Percentiles rank a stretch among this genome's conserved stretches.
Evolutionary conservation across 169 alveolate genomes (phyloP).

Genomic region (Plasmodium chabaudi): DNA sequence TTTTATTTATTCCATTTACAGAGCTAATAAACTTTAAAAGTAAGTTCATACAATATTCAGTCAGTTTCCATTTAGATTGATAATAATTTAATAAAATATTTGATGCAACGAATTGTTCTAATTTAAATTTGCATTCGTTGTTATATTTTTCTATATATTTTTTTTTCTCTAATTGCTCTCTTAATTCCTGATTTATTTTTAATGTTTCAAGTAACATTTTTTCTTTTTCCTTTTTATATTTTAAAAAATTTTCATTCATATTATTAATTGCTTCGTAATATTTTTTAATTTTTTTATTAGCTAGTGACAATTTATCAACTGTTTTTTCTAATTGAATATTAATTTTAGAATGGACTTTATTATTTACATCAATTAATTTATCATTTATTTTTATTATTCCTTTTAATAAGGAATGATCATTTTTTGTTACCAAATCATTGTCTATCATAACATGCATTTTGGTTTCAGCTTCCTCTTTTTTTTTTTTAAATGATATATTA

Average conservation of each 20-base stretch:
- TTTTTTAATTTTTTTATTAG: constrained; percentile 31
- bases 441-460: constrained; percentile 27
- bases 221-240: constrained; percentile 40
- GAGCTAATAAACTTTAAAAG: constrained; percentile 9
- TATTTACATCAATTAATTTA: constrained; percentile 38
- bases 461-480: constrained; percentile 49
- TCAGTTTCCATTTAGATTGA: constrained; percentile 43
- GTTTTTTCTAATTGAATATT: constrained; percentile 22
- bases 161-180: constrained; percentile 32
- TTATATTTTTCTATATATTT: constrained; percentile 36
- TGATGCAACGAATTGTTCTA: constrained; percentile 13
- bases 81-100: constrained; percentile 35
- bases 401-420: constrained; percentile 31
- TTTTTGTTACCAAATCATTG: constrained; percentile 23
- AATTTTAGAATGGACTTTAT: constrained; percentile 24
- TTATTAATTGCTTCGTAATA: constrained; percentile 19
- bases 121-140: constrained; percentile 4
- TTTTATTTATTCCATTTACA: background rate
- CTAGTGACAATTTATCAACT: constrained; percentile 14
- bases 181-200: constrained; percentile 37
- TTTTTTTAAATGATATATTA: constrained; percentile 30
- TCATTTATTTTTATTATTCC: constrained; percentile 55
- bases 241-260: constrained; percentile 24
- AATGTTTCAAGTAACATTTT: constrained; percentile 16
- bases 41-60: background rate